Conservation (phyloP, 495 filamentous ascomycete genomes). For the Cercophora samala region DNA sequence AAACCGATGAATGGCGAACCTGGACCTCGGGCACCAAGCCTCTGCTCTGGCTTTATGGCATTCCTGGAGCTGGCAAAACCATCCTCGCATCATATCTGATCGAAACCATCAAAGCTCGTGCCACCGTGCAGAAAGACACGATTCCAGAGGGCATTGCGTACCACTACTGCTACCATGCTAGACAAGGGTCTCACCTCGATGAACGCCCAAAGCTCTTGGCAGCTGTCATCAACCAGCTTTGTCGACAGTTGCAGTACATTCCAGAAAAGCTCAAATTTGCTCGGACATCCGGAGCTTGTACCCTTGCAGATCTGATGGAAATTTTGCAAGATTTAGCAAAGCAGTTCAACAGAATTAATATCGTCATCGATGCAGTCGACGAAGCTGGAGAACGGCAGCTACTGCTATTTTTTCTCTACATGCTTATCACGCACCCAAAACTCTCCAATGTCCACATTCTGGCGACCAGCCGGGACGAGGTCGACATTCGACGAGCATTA, state of each 20-base stretch:
- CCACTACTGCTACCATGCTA: constrained; percentile 46
- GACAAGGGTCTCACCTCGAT: no score
- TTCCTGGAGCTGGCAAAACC: constrained; percentile 45
- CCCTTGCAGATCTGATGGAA: no score
- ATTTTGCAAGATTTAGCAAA: no score
- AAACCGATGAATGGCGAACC: constrained; percentile 23
- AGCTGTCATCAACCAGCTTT: constrained; percentile 32
- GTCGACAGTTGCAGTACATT: no score
- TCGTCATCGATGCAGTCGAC: constrained; percentile 39
- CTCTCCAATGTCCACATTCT: constrained; percentile 38
- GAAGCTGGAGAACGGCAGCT: constrained; percentile 27
- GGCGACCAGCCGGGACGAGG: constrained; percentile 43
- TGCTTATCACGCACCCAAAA: constrained; percentile 28
- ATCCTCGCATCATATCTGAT: constrained; percentile 38
- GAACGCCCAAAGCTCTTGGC: constrained; percentile 31
- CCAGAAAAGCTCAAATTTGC: no score
- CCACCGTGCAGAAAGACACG: constrained; percentile 22
- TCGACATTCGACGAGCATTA: constrained; percentile 36
- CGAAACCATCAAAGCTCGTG: no score
- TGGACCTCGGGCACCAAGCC: constrained; percentile 27
- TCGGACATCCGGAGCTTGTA: no score
- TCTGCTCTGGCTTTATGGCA: constrained; percentile 41
- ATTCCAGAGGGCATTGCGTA: constrained; percentile 23
- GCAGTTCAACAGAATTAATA: constrained; percentile 21
- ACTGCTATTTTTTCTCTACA: constrained; percentile 25